Evolutionary conservation across 169 alveolate genomes (phyloP), one percentile per base, ranked within the genome.

Genomic region (Eimeria necatrix): DNA sequence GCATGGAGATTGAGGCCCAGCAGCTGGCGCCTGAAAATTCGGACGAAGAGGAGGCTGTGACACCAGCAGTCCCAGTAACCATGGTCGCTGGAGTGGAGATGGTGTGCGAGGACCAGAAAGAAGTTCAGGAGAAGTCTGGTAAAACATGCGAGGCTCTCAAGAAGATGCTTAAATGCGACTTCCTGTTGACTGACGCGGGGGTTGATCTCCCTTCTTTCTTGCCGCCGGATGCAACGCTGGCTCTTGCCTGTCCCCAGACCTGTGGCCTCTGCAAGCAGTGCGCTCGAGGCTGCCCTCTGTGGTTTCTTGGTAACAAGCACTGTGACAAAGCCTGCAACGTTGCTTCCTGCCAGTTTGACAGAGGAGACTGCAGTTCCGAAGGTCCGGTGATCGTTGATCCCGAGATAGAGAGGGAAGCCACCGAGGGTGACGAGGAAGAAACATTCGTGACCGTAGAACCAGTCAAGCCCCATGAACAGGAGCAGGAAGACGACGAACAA

Each of bases 261-360:
- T 96, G 97, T 81, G 96, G 96, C 9, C 93, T 93, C 59, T 96
- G 97, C 91, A 94, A 83, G 60, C 96, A 92, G 68, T 96, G 97
- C 71, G 95, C 97, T 41, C 85, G 91, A n/a, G 96, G 96, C 41
- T 96, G 97, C 48, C 96, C 96, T 41, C 81, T 91, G 59, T 96
- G 97, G 97, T 96, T 95, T 74, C 76, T 94, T 5, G 96, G 95
- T 41, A 96, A 96, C 74, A 64, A 87, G 1, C 83, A 94, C 59
- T 96, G 97, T 56, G 97, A 96, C 74, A 61, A 81, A 0, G 93
- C 94, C n/a, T 96, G 97, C 71, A 94, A 96, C 93, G 94, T 91
- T 18, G 91, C 96, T 7, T 96, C 91, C 22, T 96, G 97, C 73
- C 87, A 94, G 81, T 96, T 73, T 81, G 97, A 96, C 86, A 96